Percentiles rank a stretch among this genome's conserved stretches.
These are phyloP conservation scores for Heliamphora pulchella DNA, from an alignment of 179 eudicot genomes.

Conservation along the genomic window DNA sequence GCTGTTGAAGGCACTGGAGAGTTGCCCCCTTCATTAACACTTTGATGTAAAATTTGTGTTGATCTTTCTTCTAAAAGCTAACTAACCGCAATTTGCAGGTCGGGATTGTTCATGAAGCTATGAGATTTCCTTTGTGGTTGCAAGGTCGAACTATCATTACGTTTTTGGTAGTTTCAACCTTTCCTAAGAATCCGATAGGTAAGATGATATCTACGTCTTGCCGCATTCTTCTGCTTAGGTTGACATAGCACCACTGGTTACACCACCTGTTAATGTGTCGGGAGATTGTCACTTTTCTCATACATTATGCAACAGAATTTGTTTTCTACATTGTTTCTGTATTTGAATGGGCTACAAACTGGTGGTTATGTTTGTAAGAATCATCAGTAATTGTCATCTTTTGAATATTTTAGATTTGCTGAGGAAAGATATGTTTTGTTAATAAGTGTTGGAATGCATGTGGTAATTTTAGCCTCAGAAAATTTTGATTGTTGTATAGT, in stretches of 20 bases:
- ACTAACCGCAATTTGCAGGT: conserved; percentile 39
- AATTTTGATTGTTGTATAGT: too few relatives aligned
- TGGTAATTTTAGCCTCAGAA: too few relatives aligned
- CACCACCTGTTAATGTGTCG: background rate
- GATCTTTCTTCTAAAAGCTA: conserved; percentile 4
- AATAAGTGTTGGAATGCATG: too few relatives aligned
- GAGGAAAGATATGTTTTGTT: too few relatives aligned
- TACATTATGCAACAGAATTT: background rate
- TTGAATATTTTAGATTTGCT: too few relatives aligned
- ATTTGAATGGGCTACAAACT: background rate
- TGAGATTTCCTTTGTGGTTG: conserved; percentile 92
- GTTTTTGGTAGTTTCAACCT: conserved; percentile 65
- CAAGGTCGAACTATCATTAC: conserved; percentile 73
- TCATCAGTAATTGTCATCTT: background rate
- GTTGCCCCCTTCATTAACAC: conserved; percentile 6
- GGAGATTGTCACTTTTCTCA: background rate
- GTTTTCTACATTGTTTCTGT: background rate
- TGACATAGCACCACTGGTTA: background rate
- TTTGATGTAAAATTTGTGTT: background rate
- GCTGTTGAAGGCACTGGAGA: background rate
- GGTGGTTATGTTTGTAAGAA: background rate
- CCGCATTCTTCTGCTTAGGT: background rate
- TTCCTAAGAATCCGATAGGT: conserved; percentile 70
- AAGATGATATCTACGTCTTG: conserved; percentile 19
- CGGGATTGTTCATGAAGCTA: conserved; percentile 64